Conservation (phyloP, 352 stramenopile genomes). For the Phytopythium ostracodes region DNA sequence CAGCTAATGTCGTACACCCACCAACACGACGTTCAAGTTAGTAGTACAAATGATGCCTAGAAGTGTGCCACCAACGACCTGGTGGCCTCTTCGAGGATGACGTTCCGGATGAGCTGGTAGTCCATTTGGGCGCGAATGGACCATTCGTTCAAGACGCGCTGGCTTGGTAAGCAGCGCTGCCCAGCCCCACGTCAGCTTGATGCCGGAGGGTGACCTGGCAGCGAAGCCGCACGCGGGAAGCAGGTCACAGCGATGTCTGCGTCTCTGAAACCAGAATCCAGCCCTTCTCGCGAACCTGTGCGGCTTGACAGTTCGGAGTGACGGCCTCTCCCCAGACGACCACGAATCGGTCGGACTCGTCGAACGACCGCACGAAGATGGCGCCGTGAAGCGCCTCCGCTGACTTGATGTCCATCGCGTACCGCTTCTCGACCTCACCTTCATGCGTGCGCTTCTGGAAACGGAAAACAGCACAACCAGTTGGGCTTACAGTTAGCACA, state of each 20-base stretch:
- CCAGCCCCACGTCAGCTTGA: neutral
- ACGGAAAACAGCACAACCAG: no score
- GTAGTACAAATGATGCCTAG: no score
- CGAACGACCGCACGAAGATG: neutral
- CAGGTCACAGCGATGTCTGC: neutral
- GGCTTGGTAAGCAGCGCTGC: neutral
- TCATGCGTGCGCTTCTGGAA: neutral
- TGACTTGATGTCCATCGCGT: neutral
- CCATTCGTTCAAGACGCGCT: neutral
- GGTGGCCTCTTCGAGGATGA: neutral
- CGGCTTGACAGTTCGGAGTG: neutral
- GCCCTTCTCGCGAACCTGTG: neutral
- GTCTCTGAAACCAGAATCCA: neutral
- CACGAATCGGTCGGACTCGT: neutral
- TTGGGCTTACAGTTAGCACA: no score
- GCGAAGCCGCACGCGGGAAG: neutral
- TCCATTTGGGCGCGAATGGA: neutral
- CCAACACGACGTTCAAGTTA: no score
- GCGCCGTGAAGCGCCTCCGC: neutral
- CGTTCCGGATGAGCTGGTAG: neutral
- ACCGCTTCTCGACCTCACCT: neutral
- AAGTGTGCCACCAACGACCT: neutral
- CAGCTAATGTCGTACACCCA: no score
- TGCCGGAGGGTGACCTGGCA: neutral
- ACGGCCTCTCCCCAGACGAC: neutral